Evolutionary conservation across 495 filamentous ascomycete species (phyloP), one percentile per base, ranked within the genome.

Genomic region (Pseudomonodictys pantanalensis): DNA sequence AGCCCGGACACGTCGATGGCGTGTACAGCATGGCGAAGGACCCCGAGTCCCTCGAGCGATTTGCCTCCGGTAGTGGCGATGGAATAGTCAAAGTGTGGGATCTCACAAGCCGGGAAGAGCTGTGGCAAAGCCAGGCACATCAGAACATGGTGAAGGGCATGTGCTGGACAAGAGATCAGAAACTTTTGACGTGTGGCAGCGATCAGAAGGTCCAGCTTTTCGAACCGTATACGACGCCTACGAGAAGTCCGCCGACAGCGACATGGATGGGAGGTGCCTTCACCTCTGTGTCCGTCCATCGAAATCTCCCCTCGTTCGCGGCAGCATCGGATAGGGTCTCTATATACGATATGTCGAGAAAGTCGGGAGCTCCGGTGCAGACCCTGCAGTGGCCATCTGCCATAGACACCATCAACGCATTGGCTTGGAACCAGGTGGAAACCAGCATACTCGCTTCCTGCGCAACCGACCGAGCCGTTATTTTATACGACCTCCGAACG

Each of bases 1-100:
- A 91, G 26, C 82, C 82, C 46, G 93, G 93, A 26, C 93, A 98
- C 75, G 88, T 97, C 12, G 93, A 98, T 71, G 93, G 93, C 43
- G 89, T 98, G 4, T 78, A 78, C 57, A 67, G 52, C 20, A 63
- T 78, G 38, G 74, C 75, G 1, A 72, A 75, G 50, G 75, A 78
- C 56, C 75, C 75, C 5, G 61, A 65, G 0, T 64, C 50, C 23
- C 55, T 76, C 4, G 69, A 73, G 18, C 66, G 68, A 9, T 71
- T 76, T 41, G 74, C 74, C 1, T 70, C 65, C 35, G 74, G 73
- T 22, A 72, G 70, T 38, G 73, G 72, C 17, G 73, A 76, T 48
- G 81, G 62, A 83, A 82, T 96, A 12, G 80, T 97, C 39, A 98
- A 97, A 70, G 88, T 96, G 39, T 98, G 95, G 93, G 86, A 93